Percentiles rank a stretch among this genome's conserved stretches.
These are phyloP conservation scores for Tagetes erecta DNA, from an alignment of 129 eudicot genomes.

Conservation along the genomic window DNA sequence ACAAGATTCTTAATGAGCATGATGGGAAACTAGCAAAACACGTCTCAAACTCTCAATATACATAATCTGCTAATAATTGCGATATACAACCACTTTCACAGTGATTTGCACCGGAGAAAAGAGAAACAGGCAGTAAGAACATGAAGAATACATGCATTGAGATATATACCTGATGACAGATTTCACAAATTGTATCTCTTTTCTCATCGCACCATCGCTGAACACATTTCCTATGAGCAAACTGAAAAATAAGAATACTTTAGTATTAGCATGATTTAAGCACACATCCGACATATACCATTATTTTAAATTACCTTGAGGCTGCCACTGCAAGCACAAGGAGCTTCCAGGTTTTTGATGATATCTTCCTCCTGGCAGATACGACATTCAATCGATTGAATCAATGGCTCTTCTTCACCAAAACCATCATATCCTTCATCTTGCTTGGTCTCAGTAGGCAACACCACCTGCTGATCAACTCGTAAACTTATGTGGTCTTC, in stretches of 20 bases:
- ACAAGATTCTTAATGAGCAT: not conserved
- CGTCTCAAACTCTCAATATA: not conserved
- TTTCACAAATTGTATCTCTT: constrained; percentile 74
- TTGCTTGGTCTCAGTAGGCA: constrained; percentile 36
- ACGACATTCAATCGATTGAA: constrained; percentile 70
- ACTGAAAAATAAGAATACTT: constrained; percentile 42
- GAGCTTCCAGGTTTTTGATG: constrained; percentile 59
- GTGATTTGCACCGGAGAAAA: not conserved
- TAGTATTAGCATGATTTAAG: constrained; percentile 1
- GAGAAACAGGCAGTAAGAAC: not conserved
- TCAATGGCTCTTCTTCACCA: constrained; percentile 57
- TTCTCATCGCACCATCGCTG: constrained; percentile 85
- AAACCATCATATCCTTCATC: constrained; percentile 28
- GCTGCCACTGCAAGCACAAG: constrained; percentile 78
- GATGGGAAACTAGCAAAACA: not conserved
- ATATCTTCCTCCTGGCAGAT: constrained; percentile 87
- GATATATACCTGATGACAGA: constrained; percentile 68
- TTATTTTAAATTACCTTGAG: constrained; percentile 46
- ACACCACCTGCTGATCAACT: constrained; percentile 42
- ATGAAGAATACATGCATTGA: constrained; percentile 15
- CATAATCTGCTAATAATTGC: not conserved
- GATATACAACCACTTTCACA: not conserved
- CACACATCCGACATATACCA: not conserved
- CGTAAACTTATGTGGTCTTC: constrained; percentile 57
- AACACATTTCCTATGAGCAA: constrained; percentile 84